Evolutionary conservation across 306 rosid genomes (phyloP).

Genomic region (Lithocarpus polystachyus): DNA sequence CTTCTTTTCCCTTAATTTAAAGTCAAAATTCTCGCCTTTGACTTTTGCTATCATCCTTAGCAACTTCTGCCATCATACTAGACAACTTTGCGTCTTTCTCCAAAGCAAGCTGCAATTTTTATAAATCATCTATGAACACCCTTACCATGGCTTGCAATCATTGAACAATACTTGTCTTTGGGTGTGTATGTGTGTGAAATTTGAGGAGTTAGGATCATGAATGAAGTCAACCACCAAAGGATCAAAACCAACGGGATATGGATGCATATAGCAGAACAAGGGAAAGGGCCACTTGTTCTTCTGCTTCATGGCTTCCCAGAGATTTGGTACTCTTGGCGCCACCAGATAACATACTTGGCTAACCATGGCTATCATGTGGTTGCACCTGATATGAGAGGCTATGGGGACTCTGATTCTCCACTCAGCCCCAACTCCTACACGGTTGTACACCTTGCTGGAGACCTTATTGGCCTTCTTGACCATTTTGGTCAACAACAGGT

Average conservation of each 20-base stretch:
- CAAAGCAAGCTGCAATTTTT: not conserved
- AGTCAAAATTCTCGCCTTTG: not conserved
- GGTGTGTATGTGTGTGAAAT: too few species aligned
- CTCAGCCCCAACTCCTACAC: slow-evolving; percentile 48
- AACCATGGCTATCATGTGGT: slow-evolving; percentile 58
- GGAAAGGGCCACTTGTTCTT: slow-evolving; percentile 65
- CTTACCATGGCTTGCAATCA: too few species aligned
- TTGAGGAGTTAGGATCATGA: slow-evolving; percentile 18
- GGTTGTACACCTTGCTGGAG: slow-evolving; percentile 42
- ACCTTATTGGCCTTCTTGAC: slow-evolving; percentile 55
- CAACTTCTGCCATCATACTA: not conserved
- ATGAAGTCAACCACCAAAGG: slow-evolving; percentile 58
- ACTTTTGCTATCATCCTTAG: not conserved
- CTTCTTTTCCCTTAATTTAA: not conserved
- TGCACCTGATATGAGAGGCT: slow-evolving; percentile 79
- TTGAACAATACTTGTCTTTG: not conserved
- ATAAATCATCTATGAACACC: too few species aligned
- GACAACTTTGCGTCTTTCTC: not conserved
- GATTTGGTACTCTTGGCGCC: slow-evolving; percentile 59
- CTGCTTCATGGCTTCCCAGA: slow-evolving; percentile 74
- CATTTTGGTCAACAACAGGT: slow-evolving; percentile 66
- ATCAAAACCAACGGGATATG: slow-evolving; percentile 62
- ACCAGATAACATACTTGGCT: slow-evolving; percentile 48
- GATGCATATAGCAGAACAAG: slow-evolving; percentile 61
- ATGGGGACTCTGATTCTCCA: slow-evolving; percentile 64